Conservation (phyloP, 2,329 filamentous ascomycete species). For the Phaeophleospora eucalypticola region DNA sequence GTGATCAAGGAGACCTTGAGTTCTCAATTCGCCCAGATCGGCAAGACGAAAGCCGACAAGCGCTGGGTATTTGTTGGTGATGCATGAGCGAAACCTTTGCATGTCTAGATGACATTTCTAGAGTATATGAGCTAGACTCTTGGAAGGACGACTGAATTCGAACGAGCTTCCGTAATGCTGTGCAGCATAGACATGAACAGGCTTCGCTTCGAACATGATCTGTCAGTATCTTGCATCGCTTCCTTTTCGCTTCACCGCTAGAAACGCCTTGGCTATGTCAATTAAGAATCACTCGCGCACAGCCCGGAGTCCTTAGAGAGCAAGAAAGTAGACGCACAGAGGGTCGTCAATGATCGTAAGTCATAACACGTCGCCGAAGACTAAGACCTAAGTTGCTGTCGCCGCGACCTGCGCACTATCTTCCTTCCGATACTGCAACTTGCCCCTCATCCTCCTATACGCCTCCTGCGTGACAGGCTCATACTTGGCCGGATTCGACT, state of each 20-base stretch:
- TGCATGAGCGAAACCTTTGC: slow-evolving; percentile 6
- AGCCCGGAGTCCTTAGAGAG: too few species aligned
- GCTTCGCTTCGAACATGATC: too few species aligned
- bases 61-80: slow-evolving; percentile 49
- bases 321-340: too few species aligned
- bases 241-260: too few species aligned
- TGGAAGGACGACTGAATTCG: not conserved
- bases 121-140: not conserved
- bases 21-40: slow-evolving; percentile 59
- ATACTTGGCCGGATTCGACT: slow-evolving; percentile 35
- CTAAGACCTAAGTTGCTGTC: too few species aligned
- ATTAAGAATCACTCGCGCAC: too few species aligned
- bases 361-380: too few species aligned
- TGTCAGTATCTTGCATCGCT: too few species aligned
- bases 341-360: too few species aligned
- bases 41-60: slow-evolving; percentile 60
- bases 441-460: slow-evolving; percentile 34
- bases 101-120: not conserved
- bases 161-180: not conserved
- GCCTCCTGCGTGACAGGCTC: slow-evolving; percentile 37
- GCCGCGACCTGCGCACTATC: too few species aligned
- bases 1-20: slow-evolving; percentile 69
- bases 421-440: slow-evolving; percentile 17
- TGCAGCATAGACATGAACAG: not conserved
- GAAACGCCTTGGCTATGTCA: too few species aligned